Base-by-base conservation (phyloP, 176 grass and related monocot genomes). In the Carex cristatella region DNA sequence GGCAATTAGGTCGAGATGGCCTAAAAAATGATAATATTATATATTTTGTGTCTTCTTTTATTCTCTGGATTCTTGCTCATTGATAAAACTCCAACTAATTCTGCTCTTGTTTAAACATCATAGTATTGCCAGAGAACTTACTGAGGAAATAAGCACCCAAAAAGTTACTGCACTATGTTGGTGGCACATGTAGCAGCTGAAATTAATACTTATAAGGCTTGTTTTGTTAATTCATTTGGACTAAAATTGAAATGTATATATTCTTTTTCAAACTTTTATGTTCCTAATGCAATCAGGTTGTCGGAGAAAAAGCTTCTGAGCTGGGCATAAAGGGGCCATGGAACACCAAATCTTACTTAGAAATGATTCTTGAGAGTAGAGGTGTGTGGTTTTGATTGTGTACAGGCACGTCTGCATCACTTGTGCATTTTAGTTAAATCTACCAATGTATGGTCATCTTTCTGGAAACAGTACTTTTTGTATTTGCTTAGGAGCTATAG, bases 341-440 rank as follows among this genome's bases (percentile, higher is more conserved):
- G 95, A 98, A 94, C 79, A 98, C 95, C 5, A 95, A 98, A 84
- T 98, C 95, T 68, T 98, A 98, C 89, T 78, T 98, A 62, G 95
- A 98, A 93, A 98, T 98, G 95, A 98, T 98, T 66, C 90, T 93
- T 72, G 95, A 95, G 78, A 91, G 91, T 83, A 98, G 94, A 94
- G 95, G 95, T 93, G 80, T 60, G 48, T 56, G 49, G 19, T 77
- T 31, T 11, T 77, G 73, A 32, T 56, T 31, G 48, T 54, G 27
- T 77, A 49, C 4, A 0, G 11, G 16, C 49, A 55, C 49, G 30
- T 63, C 7, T 31, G 40, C 40, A 49, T 48, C 40, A 72, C 40
- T 46, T 72, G 40, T 77, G 12, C 14, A 46, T 49, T 56, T 76
- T 54, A 76, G 30, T 23, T 11, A 73, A 13, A 76, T 51, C 55